Conservation (phyloP, 768 basidiomycete genomes). For the Boletus rufocinnamomeus region DNA sequence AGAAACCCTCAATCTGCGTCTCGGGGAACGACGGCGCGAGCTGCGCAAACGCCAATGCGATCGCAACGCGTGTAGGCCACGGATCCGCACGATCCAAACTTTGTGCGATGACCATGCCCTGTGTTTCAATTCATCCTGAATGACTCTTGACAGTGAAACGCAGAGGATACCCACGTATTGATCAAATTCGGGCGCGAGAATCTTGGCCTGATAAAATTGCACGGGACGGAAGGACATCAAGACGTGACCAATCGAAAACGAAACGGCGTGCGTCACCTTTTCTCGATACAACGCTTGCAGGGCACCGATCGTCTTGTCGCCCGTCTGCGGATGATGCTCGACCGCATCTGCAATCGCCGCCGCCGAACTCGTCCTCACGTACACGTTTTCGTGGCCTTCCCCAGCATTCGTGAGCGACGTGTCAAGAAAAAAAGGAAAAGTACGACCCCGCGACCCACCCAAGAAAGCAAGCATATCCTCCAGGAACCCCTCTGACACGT, state of each 20-base stretch:
- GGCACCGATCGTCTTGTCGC: slow-evolving; percentile 46
- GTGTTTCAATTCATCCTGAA: neutral
- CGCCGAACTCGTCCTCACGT: slow-evolving; percentile 75
- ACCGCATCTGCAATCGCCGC: slow-evolving; percentile 76
- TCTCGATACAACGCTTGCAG: slow-evolving; percentile 80
- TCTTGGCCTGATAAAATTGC: slow-evolving; percentile 58
- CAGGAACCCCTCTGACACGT: slow-evolving; percentile 69
- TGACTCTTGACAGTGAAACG: neutral
- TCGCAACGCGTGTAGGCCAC: slow-evolving; percentile 79
- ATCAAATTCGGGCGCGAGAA: slow-evolving; percentile 90
- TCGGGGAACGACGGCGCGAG: slow-evolving; percentile 67
- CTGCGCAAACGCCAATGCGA: slow-evolving; percentile 64
- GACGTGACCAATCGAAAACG: neutral
- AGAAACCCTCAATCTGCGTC: slow-evolving; percentile 66
- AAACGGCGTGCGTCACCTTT: slow-evolving; percentile 49
- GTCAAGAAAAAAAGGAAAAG: neutral
- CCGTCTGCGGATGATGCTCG: slow-evolving; percentile 65
- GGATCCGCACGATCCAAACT: slow-evolving; percentile 89
- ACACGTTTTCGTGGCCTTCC: slow-evolving; percentile 76
- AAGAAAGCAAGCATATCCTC: slow-evolving; percentile 62
- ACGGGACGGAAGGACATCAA: neutral
- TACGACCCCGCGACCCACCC: slow-evolving; percentile 45
- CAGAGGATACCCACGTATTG: slow-evolving; percentile 65
- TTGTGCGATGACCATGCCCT: slow-evolving; percentile 93
- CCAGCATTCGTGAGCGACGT: neutral